Evolutionary conservation across 176 grass and related monocot genomes (phyloP).

Genomic region (Aegilops longissima): DNA sequence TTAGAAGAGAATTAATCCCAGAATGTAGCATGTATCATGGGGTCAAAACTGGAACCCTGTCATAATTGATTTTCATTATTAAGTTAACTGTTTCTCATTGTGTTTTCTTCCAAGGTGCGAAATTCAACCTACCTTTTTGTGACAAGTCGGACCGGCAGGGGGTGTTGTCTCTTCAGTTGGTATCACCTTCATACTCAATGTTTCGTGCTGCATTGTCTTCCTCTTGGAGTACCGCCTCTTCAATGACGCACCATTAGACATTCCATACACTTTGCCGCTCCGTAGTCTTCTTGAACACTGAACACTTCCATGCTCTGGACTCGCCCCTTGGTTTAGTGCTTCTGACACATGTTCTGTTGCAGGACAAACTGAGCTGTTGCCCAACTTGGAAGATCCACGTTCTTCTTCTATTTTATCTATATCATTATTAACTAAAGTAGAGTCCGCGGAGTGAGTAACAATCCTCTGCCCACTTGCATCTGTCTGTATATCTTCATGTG

Average conservation of each 20-base stretch:
- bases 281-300: conserved; percentile 10
- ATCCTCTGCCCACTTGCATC: not conserved
- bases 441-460: not conserved
- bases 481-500: not conserved
- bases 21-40: not conserved
- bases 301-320: not conserved
- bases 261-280: conserved; percentile 25
- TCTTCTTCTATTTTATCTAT: not conserved
- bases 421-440: not conserved
- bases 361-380: not conserved
- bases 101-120: no score
- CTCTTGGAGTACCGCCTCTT: not conserved
- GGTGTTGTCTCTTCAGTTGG: not conserved
- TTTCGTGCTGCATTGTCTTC: not conserved
- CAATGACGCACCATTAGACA: not conserved
- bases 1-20: not conserved
- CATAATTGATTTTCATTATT: conserved; percentile 12
- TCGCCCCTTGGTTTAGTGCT: not conserved
- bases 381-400: not conserved
- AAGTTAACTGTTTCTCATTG: not conserved
- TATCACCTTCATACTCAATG: not conserved
- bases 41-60: not conserved
- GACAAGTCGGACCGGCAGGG: not conserved
- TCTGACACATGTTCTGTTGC: not conserved
- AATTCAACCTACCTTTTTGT: conserved; percentile 33